Conservation (phyloP, 2,329 filamentous ascomycete genomes). For the Ophiobolus disseminans region DNA sequence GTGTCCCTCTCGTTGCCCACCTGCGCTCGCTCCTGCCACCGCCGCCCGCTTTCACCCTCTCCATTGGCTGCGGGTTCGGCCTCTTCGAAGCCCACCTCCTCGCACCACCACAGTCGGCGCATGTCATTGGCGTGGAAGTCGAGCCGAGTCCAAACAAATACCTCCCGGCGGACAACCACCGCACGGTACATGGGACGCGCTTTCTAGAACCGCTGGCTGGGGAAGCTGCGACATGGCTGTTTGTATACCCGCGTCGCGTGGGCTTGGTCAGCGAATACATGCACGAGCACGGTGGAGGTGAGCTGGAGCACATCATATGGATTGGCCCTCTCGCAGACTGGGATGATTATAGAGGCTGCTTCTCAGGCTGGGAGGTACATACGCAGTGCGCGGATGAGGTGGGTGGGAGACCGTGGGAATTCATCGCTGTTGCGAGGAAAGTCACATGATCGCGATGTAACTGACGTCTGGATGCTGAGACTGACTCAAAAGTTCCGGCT, state of each 20-base stretch:
- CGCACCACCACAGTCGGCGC: constrained; percentile 18
- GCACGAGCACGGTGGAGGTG: constrained; percentile 34
- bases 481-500: too few relatives aligned
- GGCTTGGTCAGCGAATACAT: constrained; percentile 56
- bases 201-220: constrained; percentile 52
- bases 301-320: constrained; percentile 51
- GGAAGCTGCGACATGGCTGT: constrained; percentile 57
- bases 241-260: constrained; percentile 62
- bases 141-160: constrained; percentile 54
- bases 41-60: constrained; percentile 41
- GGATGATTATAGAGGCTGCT: constrained; percentile 42
- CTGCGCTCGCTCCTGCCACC: constrained; percentile 33
- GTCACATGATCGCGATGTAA: too few relatives aligned
- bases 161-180: constrained; percentile 51
- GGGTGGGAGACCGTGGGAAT: constrained; percentile 44
- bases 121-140: constrained; percentile 59
- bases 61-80: constrained; percentile 60
- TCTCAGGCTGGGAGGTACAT: constrained; percentile 30
- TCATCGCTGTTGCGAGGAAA: constrained; percentile 34
- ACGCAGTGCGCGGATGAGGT: constrained; percentile 29
- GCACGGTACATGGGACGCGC: constrained; percentile 55
- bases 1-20: constrained; percentile 35
- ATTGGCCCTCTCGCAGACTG: constrained; percentile 54
- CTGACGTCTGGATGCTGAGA: too few relatives aligned
- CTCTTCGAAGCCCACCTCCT: constrained; percentile 57